Conservation (phyloP, 2,329 filamentous ascomycete genomes). For the Botrytis squamosa region DNA sequence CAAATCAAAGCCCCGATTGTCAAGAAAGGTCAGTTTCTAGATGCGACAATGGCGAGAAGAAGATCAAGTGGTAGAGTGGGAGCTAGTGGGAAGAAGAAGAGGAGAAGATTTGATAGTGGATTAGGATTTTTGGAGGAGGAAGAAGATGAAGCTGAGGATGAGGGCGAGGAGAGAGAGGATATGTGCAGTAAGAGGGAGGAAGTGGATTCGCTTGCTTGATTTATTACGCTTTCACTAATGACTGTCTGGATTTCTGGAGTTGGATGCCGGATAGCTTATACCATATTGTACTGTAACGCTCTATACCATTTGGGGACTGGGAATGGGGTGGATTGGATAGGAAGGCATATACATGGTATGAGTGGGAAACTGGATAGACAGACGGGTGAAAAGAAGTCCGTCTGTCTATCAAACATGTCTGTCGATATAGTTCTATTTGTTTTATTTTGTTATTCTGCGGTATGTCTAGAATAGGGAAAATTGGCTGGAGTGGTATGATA, state of each 20-base stretch:
- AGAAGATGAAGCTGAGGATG: conserved; percentile 34
- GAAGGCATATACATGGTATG: not conserved
- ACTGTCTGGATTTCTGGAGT: not conserved
- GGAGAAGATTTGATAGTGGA: conserved; percentile 54
- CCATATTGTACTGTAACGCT: not conserved
- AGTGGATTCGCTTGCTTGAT: not conserved
- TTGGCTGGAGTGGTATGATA: not conserved
- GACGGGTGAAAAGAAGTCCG: no score
- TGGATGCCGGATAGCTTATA: not conserved
- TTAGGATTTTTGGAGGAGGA: conserved; percentile 56
- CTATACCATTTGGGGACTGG: not conserved
- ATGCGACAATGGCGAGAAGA: conserved; percentile 29
- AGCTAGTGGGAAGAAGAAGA: conserved; percentile 39
- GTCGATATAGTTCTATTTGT: not conserved
- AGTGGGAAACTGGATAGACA: not conserved
- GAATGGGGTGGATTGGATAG: not conserved
- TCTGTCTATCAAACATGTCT: not conserved
- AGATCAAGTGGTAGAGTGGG: conserved; percentile 37
- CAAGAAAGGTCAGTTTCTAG: conserved; percentile 30
- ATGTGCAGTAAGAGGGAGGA: not conserved
- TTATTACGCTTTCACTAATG: not conserved
- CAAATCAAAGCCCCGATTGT: conserved; percentile 18
- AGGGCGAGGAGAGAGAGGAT: not conserved
- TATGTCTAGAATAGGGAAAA: not conserved
- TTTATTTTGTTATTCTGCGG: not conserved